Base-by-base conservation (phyloP, 192 early-diverging fungal genomes). In the Coemansia sp. region DNA sequence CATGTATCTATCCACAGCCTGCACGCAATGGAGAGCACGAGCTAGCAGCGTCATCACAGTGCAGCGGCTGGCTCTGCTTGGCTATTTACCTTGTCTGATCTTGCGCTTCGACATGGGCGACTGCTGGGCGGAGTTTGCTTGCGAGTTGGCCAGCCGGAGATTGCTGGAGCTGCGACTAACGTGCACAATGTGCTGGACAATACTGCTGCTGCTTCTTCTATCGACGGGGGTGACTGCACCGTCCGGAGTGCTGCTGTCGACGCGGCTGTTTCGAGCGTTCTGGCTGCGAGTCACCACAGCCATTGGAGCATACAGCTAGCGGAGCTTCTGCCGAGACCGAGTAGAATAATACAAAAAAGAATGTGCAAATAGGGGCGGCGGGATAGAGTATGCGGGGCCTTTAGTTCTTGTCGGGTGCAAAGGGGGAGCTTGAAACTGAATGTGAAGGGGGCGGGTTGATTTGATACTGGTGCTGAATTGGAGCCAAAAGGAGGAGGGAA, bases 261-360 rank as follows among this genome's bases (percentile, higher is more conserved):
- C 32, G 14, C 14, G 28, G 45, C 45, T 28, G 29, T 15, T 46
- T 13, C 28, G 9, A 15, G 24, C 19, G 45, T 54, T 59, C 9
- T 56, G 61, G 38, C 61, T 71, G 36, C 68, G 68, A 13, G 68
- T 72, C 27, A 72, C 61, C 11, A 72, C 68, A 25, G 57, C 68
- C 68, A 72, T 72, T n/a, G 23, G 29, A 32, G 30, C 37, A 5
- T 27, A 27, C 24, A 5, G 23, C 1, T 27, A 3, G 13, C n/a
- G 22, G 15, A 15, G 33, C 5, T 33, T 29, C 15, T 18, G 26
- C 39, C 39, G 18, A 41, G 9, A 2, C 17, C 13, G 10, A 36
- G 3, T 11, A 2, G 3, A 15, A 11, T 7, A 36, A 15, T 36
- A n/a, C n/a, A n/a, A n/a, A n/a, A n/a, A n/a, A n/a, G n/a, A n/a